Conservation (phyloP, 805 yeast species). For the Yarrowia keelungensis region DNA sequence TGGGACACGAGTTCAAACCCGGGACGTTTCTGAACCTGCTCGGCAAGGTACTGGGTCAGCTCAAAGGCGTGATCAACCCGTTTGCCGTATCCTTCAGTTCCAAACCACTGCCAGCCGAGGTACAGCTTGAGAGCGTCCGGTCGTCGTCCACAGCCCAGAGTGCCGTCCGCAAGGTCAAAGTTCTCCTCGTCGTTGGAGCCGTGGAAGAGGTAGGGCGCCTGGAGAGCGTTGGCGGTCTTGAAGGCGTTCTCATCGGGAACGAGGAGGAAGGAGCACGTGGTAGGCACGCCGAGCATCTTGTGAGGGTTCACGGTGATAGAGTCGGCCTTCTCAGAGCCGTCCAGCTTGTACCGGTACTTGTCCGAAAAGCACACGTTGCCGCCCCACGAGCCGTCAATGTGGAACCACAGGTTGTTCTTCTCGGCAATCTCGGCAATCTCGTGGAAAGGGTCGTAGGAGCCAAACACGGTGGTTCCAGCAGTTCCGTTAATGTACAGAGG, state of each 20-base stretch:
- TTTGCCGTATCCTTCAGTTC: constrained; percentile 65
- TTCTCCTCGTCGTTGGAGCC: constrained; percentile 58
- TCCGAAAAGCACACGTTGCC: constrained; percentile 78
- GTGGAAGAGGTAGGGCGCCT: constrained; percentile 85
- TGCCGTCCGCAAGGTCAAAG: constrained; percentile 84
- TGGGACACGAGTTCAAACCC: constrained; percentile 65
- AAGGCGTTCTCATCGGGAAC: constrained; percentile 71
- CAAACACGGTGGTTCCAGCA: constrained; percentile 89
- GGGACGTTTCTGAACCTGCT: constrained; percentile 50
- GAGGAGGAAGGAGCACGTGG: constrained; percentile 69
- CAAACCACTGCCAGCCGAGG: constrained; percentile 83
- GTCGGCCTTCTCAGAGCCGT: constrained; percentile 71
- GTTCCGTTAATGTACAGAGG: constrained; percentile 83
- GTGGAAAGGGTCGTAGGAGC: constrained; percentile 75
- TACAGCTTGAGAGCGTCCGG: constrained; percentile 82
- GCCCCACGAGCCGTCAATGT: constrained; percentile 92
- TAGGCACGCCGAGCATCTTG: constrained; percentile 86
- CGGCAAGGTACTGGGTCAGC: constrained; percentile 68
- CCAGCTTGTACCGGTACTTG: constrained; percentile 55
- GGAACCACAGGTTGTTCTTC: constrained; percentile 71
- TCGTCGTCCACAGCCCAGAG: constrained; percentile 91
- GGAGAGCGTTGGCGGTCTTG: constrained; percentile 74
- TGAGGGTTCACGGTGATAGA: constrained; percentile 85
- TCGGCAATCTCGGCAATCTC: constrained; percentile 63
- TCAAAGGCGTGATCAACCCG: constrained; percentile 77